Conservation (phyloP, 768 basidiomycete species). For the Trametes cinnabarina region DNA sequence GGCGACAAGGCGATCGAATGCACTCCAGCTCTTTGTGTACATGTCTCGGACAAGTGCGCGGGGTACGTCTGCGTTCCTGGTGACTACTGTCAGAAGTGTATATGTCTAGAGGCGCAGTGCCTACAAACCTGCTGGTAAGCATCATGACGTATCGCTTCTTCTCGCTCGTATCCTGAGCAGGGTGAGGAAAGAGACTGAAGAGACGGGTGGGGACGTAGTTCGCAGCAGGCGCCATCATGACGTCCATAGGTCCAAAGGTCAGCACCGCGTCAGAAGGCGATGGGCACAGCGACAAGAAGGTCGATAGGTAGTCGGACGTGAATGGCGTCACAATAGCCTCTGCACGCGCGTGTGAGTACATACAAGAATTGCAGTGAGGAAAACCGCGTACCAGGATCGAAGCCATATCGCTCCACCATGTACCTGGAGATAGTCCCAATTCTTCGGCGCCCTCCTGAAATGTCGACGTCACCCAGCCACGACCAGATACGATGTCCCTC, state of each 20-base stretch:
- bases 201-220: constrained; percentile 73
- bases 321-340: constrained; percentile 76
- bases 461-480: constrained; percentile 83
- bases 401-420: constrained; percentile 77
- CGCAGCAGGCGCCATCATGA: constrained; percentile 69
- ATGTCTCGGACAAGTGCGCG: constrained; percentile 83
- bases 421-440: constrained; percentile 70
- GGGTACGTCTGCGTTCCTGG: constrained; percentile 80
- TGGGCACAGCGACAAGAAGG: constrained; percentile 75
- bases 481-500: constrained; percentile 69
- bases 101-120: neutral
- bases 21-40: constrained; percentile 93
- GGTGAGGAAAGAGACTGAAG: constrained; percentile 76
- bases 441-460: constrained; percentile 59
- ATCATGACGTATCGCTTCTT: constrained; percentile 73
- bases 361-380: neutral
- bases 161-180: constrained; percentile 73
- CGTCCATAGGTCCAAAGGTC: constrained; percentile 80
- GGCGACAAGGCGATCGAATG: constrained; percentile 83
- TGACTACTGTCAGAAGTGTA: neutral
- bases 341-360: constrained; percentile 24
- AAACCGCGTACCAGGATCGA: constrained; percentile 58
- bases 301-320: constrained; percentile 72
- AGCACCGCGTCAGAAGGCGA: constrained; percentile 72
- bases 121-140: constrained; percentile 61